These are phyloP conservation scores for Trichosporon ovoides DNA, from an alignment of 1,284 basidiomycete species.

Conservation along the genomic window DNA sequence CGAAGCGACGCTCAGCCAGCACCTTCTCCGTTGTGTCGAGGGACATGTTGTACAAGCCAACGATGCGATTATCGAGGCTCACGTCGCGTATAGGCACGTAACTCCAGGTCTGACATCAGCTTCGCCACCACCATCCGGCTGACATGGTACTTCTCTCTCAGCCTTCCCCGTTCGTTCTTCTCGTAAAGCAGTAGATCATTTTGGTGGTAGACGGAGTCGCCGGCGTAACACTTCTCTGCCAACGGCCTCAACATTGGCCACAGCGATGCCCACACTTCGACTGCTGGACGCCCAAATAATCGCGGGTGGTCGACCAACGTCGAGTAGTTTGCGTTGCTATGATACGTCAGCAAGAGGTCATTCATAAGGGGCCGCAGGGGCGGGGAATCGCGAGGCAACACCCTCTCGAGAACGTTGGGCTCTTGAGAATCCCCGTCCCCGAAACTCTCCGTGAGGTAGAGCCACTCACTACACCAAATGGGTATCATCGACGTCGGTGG, in stretches of 20 bases:
- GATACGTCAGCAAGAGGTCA: not conserved
- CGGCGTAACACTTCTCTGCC: conserved; percentile 14
- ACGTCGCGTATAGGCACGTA: conserved; percentile 31
- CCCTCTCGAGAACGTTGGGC: not conserved
- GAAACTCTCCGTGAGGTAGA: not conserved
- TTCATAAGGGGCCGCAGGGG: not conserved
- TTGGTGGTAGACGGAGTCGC: conserved; percentile 18
- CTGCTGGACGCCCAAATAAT: conserved; percentile 28
- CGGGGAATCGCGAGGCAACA: not conserved
- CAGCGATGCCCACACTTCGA: conserved; percentile 29
- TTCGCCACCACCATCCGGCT: not conserved
- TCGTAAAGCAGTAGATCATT: conserved; percentile 31
- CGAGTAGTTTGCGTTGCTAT: conserved; percentile 34
- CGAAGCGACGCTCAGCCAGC: conserved; percentile 18
- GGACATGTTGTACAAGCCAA: conserved; percentile 23
- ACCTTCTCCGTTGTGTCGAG: conserved; percentile 20
- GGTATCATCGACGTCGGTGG: conserved; percentile 29
- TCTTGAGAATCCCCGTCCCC: not conserved
- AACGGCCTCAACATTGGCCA: conserved; percentile 28
- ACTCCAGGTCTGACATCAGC: conserved; percentile 23
- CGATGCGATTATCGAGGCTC: conserved; percentile 15
- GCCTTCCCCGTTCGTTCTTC: conserved; percentile 19
- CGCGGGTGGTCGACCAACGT: conserved; percentile 28
- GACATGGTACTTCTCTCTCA: conserved; percentile 33
- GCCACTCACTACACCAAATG: conserved; percentile 27